phyloP scores from a whole-genome alignment of 2,329 filamentous ascomycete species.

The Epichloe glyceriae region DNA sequence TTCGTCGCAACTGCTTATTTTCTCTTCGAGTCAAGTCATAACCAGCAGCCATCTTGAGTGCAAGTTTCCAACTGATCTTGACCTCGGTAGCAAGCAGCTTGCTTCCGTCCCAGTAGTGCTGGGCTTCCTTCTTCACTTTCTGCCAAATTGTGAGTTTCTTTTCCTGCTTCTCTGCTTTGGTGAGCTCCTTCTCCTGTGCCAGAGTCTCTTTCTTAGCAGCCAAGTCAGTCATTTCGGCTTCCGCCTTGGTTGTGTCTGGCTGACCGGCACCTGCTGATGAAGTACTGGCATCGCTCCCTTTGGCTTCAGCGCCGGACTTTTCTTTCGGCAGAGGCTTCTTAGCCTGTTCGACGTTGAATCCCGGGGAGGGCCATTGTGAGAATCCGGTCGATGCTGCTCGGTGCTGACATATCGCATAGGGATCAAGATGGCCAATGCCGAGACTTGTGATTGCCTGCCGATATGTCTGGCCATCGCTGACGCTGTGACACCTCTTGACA shows the following conservation, averaged over 20 bases:
- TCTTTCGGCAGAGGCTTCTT: slow-evolving; percentile 68
- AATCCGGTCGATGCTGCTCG: slow-evolving; percentile 41
- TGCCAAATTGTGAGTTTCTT: slow-evolving; percentile 84
- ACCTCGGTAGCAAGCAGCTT: slow-evolving; percentile 89
- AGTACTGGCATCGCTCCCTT: slow-evolving; percentile 14
- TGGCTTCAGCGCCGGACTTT: slow-evolving; percentile 19
- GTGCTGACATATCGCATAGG: slow-evolving; percentile 44
- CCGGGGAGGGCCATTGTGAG: slow-evolving; percentile 62
- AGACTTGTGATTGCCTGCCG: slow-evolving; percentile 30
- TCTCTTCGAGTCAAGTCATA: slow-evolving; percentile 94
- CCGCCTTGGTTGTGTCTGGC: slow-evolving; percentile 24
- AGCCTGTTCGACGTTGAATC: slow-evolving; percentile 81
- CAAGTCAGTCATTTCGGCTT: slow-evolving; percentile 44
- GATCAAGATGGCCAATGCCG: slow-evolving; percentile 43
- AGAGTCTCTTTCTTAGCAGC: slow-evolving; percentile 50
- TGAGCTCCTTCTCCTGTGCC: slow-evolving; percentile 45
- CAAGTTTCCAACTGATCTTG: slow-evolving; percentile 80
- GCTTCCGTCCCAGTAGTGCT: slow-evolving; percentile 97
- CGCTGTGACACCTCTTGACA: slow-evolving; percentile 34
- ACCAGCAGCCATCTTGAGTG: slow-evolving; percentile 92
- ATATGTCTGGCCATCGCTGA: slow-evolving; percentile 34
- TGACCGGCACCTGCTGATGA: slow-evolving; percentile 18
- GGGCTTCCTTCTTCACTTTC: slow-evolving; percentile 85
- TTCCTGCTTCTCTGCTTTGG: slow-evolving; percentile 49
- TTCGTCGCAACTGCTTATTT: slow-evolving; percentile 81